Evolutionary conservation across 2,329 filamentous ascomycete species (phyloP).

Genomic region (Myriosclerotinia duriaeana): DNA sequence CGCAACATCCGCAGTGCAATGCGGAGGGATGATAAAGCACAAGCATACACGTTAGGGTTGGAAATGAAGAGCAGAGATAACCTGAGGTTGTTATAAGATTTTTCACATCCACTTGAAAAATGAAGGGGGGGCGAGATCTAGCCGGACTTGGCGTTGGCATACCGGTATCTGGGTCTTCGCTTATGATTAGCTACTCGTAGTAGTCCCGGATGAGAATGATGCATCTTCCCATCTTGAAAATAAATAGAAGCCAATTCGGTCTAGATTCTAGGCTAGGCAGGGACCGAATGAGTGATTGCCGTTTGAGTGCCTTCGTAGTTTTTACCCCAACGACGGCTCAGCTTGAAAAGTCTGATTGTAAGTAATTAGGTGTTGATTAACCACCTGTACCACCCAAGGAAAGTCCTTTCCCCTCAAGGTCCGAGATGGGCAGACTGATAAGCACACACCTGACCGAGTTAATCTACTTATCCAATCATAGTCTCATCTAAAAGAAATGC

Average conservation of each 20-base stretch:
- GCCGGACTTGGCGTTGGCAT: background rate
- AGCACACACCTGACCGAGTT: background rate
- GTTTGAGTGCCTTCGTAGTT: background rate
- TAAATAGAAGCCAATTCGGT: constrained; percentile 6
- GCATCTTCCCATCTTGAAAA: background rate
- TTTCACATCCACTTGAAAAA: constrained; percentile 6
- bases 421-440: background rate
- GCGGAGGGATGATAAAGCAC: constrained; percentile 11
- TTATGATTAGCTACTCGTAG: background rate
- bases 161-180: background rate
- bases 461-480: background rate
- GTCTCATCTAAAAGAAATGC: background rate
- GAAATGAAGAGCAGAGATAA: background rate
- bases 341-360: too few species aligned
- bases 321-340: too few species aligned
- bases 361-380: background rate
- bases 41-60: background rate
- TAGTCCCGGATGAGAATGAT: background rate
- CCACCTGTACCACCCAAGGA: too few species aligned
- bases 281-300: background rate
- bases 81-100: constrained; percentile 14
- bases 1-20: constrained; percentile 2
- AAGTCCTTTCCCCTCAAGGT: too few species aligned
- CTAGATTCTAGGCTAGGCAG: background rate
- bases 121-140: background rate